These are phyloP conservation scores for Powellomyces hirtus DNA, from an alignment of 192 early-diverging fungal species.

Conservation along the genomic window DNA sequence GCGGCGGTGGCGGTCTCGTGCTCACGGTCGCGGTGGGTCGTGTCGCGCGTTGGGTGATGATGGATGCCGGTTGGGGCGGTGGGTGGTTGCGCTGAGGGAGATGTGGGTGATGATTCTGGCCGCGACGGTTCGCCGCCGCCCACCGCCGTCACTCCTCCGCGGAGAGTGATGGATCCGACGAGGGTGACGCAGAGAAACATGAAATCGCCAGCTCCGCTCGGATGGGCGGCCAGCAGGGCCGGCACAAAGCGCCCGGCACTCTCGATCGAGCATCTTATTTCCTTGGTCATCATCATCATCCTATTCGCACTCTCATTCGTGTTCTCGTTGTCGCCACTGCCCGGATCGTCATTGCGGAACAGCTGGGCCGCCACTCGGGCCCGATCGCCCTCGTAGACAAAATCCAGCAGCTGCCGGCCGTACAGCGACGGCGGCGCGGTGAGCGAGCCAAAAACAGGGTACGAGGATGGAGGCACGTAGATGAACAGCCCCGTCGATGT, in stretches of 20 bases:
- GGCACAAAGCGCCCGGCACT: constrained; percentile 17
- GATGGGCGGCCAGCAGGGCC: not conserved
- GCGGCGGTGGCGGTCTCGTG: not conserved
- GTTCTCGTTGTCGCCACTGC: not conserved
- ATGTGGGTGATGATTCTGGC: not conserved
- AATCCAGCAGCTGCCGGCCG: constrained; percentile 19
- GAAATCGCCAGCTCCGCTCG: not conserved
- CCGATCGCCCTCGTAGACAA: constrained; percentile 26
- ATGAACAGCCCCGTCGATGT: constrained; percentile 59
- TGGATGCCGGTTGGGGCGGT: not conserved
- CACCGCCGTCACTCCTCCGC: not conserved
- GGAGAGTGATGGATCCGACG: not conserved
- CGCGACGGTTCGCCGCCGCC: not conserved
- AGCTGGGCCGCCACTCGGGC: not conserved
- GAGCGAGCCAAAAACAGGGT: constrained; percentile 22
- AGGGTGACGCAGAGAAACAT: constrained; percentile 1
- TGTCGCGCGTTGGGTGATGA: no score
- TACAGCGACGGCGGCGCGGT: constrained; percentile 2
- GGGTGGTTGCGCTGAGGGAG: not conserved
- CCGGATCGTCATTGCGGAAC: not conserved
- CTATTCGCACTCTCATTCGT: not conserved
- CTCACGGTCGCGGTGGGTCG: no score
- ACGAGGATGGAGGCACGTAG: constrained; percentile 18
- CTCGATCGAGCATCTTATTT: constrained; percentile 13
- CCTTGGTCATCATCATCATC: not conserved